Evolutionary conservation across 2,329 filamentous ascomycete genomes (phyloP), one percentile per base, ranked within the genome.

Genomic region (Lasiodiplodia sp.): DNA sequence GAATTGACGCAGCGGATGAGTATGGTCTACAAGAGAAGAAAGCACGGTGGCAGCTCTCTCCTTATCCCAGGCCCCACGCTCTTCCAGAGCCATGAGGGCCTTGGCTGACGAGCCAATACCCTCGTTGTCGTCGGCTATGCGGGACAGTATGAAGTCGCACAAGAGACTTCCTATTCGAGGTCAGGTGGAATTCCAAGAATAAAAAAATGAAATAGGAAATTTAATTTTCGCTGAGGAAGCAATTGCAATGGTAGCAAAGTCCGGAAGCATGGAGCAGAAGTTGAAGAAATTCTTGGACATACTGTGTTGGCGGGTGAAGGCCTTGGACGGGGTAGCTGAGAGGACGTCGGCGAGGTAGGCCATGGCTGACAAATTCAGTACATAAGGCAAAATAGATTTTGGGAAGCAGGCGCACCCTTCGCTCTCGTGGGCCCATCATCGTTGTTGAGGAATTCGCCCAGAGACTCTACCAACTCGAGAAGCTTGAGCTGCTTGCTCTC

Each of bases 371-470:
- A 65, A 5, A 34, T 63, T 72, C 40, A 72, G 70, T 47, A 64
- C 25, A 55, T 47, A 79, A 23, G 77, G 14, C 78, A 80, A 38
- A 84, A 74, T 72, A 79, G 84, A 34, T 34, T 21, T 31, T 12
- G 11, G 7, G 28, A 7, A 4, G 31, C 25, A 25, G 79, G 80
- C 69, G 82, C 79, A 75, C 87, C 85, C 78, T 89, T 90, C n/a
- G 85, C 84, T 49, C 89, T 83, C 53, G 87, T 81, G 16, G 84
- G 82, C 25, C 83, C 82, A 79, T 91, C 88, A 73, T 90, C 88
- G 76, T 89, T 87, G 72, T 90, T 91, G 74, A 91, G 85, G 72
- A 90, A 91, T 76, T 90, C 88, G 23, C 87, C 87, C 38, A 91
- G 81, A 55, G 87, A 88, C 74, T 90, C 87, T 67, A 91, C 86